Evolutionary conservation across 768 basidiomycete species (phyloP).

Genomic region (Tylopilus vinaceipallidus): DNA sequence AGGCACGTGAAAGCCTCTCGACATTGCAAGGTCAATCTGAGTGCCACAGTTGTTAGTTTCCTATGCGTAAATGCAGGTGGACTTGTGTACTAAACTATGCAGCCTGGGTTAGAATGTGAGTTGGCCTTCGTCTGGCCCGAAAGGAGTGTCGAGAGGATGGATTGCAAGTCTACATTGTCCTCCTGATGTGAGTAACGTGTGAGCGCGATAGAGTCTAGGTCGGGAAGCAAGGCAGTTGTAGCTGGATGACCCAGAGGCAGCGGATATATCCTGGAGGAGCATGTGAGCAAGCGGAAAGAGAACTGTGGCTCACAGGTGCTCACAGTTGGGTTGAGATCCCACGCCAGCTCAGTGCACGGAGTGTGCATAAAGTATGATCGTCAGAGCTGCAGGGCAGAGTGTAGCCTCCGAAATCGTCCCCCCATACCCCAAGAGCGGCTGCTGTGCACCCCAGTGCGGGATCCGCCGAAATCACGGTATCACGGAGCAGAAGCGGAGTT

Average conservation of each 20-base stretch:
- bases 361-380: too few species aligned
- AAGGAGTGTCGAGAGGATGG: neutral
- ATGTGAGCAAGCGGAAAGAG: neutral
- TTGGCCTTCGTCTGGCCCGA: neutral
- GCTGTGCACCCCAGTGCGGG: too few species aligned
- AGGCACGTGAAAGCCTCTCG: neutral
- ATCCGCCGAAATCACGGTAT: too few species aligned
- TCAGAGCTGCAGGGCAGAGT: too few species aligned
- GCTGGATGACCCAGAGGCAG: too few species aligned
- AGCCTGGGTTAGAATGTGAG: neutral
- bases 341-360: neutral
- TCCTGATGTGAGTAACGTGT: neutral
- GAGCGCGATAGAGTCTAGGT: too few species aligned
- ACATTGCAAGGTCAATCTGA: neutral
- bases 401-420: too few species aligned
- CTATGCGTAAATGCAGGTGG: too few species aligned
- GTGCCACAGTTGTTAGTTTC: too few species aligned
- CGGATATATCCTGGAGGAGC: neutral
- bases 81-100: neutral
- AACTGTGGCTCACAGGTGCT: neutral
- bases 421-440: too few species aligned
- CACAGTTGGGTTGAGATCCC: neutral
- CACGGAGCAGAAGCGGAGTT: too few species aligned
- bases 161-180: neutral
- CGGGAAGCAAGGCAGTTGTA: neutral